Conservation (phyloP, 2,329 filamentous ascomycete genomes). For the Biscogniauxia sp. region DNA sequence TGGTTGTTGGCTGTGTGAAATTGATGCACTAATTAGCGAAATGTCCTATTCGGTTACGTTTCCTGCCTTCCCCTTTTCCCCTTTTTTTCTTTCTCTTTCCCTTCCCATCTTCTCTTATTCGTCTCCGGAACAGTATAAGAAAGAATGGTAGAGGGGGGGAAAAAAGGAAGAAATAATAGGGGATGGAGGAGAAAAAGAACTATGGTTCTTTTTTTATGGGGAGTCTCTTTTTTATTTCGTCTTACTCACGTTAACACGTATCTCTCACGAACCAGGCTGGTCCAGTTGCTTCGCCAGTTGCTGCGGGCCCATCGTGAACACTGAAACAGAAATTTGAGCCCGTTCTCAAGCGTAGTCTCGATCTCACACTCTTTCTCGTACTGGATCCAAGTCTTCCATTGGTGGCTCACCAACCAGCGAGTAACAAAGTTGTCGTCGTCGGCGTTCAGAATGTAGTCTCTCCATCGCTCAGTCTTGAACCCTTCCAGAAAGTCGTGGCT, state of each 20-base stretch:
- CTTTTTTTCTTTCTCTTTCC: constrained; percentile 26
- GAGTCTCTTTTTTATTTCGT: not conserved
- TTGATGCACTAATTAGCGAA: not conserved
- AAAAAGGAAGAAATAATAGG: constrained; percentile 6
- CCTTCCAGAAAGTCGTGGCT: constrained; percentile 82
- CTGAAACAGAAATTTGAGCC: constrained; percentile 85
- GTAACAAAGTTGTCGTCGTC: constrained; percentile 99
- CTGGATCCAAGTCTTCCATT: constrained; percentile 94
- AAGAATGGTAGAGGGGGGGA: constrained; percentile 3
- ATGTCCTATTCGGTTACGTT: no score
- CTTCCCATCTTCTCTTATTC: not conserved
- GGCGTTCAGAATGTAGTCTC: constrained; percentile 84
- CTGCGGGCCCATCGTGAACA: constrained; percentile 93
- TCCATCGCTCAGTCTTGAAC: constrained; percentile 90
- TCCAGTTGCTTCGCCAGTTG: constrained; percentile 97
- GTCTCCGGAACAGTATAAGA: constrained; percentile 19
- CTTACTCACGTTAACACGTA: constrained; percentile 82
- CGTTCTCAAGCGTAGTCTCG: constrained; percentile 88
- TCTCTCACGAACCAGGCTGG: constrained; percentile 79
- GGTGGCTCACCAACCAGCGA: constrained; percentile 87
- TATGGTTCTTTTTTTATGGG: constrained; percentile 1
- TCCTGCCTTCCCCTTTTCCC: constrained; percentile 6
- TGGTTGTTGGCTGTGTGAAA: constrained; percentile 68
- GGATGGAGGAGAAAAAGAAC: constrained; percentile 2
- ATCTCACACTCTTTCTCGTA: constrained; percentile 90